Percentiles rank a stretch among this genome's conserved stretches.
phyloP scores from a whole-genome alignment of 306 rosid species.

The Canavalia gladiata region DNA sequence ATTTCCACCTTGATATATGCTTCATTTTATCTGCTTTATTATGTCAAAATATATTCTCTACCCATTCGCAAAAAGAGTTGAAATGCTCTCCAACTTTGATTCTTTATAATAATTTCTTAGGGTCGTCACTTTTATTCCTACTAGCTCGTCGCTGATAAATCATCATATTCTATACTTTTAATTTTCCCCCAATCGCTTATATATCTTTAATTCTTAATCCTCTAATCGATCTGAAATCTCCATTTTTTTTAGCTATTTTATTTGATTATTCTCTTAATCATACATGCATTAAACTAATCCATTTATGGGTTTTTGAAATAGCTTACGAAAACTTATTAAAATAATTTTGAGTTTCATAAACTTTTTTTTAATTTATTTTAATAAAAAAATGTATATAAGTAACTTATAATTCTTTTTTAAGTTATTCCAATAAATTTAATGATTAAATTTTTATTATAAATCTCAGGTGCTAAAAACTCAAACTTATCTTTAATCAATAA shows the following conservation, averaged over 20 bases:
- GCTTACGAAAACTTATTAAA: no score
- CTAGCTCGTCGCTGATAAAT: not conserved
- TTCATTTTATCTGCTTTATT: slow-evolving; percentile 44
- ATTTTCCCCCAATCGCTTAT: slow-evolving; percentile 13
- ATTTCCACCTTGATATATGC: slow-evolving; percentile 45
- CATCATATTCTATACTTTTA: slow-evolving; percentile 37
- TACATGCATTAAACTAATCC: slow-evolving; percentile 13
- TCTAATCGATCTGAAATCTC: not conserved
- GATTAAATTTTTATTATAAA: no score
- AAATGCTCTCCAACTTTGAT: slow-evolving; percentile 52
- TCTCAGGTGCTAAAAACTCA: no score
- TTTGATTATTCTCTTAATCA: slow-evolving; percentile 30
- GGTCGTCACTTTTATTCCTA: slow-evolving; percentile 35
- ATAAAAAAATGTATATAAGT: no score
- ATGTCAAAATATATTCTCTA: slow-evolving; percentile 53
- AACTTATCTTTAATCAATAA: no score
- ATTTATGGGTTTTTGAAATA: not conserved
- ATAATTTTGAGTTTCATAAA: no score
- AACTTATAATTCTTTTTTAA: no score
- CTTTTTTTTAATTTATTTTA: no score
- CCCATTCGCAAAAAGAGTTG: slow-evolving; percentile 44
- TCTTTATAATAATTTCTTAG: slow-evolving; percentile 39
- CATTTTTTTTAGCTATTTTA: slow-evolving; percentile 6
- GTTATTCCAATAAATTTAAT: no score
- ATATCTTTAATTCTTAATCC: not conserved